Conservation (phyloP, 1,139 yeast genomes). For the Casaregolazyma lundiana region DNA sequence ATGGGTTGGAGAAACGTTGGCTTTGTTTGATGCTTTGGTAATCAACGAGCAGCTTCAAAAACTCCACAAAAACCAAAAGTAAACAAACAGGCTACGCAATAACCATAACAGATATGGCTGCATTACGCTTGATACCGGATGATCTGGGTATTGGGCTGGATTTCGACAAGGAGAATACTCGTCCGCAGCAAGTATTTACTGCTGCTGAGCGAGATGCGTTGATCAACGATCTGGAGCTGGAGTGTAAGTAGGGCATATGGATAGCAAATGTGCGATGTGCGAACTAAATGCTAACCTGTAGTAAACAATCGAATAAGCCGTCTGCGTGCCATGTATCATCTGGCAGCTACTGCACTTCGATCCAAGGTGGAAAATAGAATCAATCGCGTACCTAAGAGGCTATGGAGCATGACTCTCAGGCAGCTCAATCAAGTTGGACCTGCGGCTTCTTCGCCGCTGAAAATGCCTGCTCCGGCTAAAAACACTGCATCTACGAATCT, state of each 20-base stretch:
- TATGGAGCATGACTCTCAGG: slow-evolving; percentile 40
- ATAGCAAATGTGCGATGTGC: slow-evolving; percentile 8
- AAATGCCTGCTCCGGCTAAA: slow-evolving; percentile 3
- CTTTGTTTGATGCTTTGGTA: no score
- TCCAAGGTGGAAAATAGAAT: slow-evolving; percentile 36
- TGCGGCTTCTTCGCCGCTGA: slow-evolving; percentile 9
- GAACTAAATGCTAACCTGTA: slow-evolving; percentile 6
- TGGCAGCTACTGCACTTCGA: slow-evolving; percentile 33
- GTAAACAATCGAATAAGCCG: slow-evolving; percentile 29
- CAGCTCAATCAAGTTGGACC: slow-evolving; percentile 24
- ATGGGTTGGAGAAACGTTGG: no score
- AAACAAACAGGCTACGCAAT: neutral
- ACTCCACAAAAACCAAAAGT: neutral
- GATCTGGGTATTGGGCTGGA: no score
- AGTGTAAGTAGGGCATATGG: slow-evolving; percentile 22
- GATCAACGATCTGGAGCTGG: slow-evolving; percentile 26
- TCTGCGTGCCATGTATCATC: slow-evolving; percentile 31
- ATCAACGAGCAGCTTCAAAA: neutral
- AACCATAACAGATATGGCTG: no score
- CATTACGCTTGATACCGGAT: neutral
- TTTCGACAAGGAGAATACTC: neutral
- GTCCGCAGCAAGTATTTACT: slow-evolving; percentile 15
- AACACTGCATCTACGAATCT: slow-evolving; percentile 2
- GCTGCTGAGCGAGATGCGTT: slow-evolving; percentile 29
- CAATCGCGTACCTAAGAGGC: slow-evolving; percentile 39